Evolutionary conservation across 805 yeast species (phyloP), one percentile per base, ranked within the genome.

Genomic region (Metschnikowia amazonensis): DNA sequence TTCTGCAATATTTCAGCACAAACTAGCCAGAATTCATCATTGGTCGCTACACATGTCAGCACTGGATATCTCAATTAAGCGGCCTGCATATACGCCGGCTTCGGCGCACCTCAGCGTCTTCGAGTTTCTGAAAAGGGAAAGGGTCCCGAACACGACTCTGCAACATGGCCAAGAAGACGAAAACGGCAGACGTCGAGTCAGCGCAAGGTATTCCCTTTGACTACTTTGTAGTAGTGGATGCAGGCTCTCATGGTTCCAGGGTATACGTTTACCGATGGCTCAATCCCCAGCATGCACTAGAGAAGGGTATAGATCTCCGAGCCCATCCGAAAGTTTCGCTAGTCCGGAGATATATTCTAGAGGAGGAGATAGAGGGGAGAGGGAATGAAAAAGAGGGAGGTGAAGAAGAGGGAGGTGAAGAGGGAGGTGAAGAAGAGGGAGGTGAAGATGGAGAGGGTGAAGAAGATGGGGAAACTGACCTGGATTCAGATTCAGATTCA

Each of bases 171-270:
- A 23, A 24, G 10, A 9, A 23, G 14, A 13, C 40, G 6, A 36
- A 39, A 42, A 42, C 44, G 10, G 40, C 31, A 8, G 32, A 16
- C 11, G 21, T 18, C 21, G 24, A n/a, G 31, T 71, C 74, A 43
- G 53, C 59, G 2, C 59, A 70, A 1, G 76, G 76, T 2, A 60
- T 74, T 1, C 84, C 84, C 0, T 78, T 76, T 47, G 81, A 82
- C 58, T 82, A 81, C 57, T 75, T 81, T 2, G 72, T 82, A 2
- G 69, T 82, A 4, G 74, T 82, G 2, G 88, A 82, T 59, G 78
- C 86, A 1, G 87, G 88, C 0, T 80, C 86, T 2, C 79, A 74
- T 46, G 87, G 87, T 0, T 76, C 85, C 0, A 59, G 87, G 16
- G 85, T 82, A 0, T 79, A 70, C 52, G 71, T 82, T 1, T 82